Conservation (phyloP, 495 filamentous ascomycete genomes). For the Lichenothelia convexa region DNA sequence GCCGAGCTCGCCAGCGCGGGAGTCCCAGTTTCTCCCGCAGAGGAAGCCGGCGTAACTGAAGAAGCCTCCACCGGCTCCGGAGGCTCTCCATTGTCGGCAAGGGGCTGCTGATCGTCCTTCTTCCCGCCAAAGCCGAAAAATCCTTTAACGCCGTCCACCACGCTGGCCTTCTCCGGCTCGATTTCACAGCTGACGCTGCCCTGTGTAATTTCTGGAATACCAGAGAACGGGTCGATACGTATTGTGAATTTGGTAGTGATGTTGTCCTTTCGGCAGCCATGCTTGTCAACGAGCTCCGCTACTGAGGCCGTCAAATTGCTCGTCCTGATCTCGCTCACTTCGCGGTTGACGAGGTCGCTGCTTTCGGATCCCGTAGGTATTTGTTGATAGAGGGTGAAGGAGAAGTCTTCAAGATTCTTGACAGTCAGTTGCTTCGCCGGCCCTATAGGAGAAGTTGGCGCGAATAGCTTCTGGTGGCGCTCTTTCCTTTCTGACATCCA, state of each 20-base stretch:
- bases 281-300: constrained; percentile 49
- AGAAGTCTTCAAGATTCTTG: constrained; percentile 68
- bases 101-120: constrained; percentile 60
- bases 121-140: constrained; percentile 84
- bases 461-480: constrained; percentile 59
- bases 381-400: constrained; percentile 63
- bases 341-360: constrained; percentile 27
- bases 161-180: constrained; percentile 57
- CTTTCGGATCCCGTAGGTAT: constrained; percentile 24
- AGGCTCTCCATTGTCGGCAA: constrained; percentile 41
- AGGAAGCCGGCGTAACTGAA: constrained; percentile 7
- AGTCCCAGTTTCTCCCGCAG: constrained; percentile 32
- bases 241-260: constrained; percentile 65
- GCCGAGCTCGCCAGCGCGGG: constrained; percentile 26
- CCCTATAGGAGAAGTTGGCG: constrained; percentile 54
- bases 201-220: constrained; percentile 62
- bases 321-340: constrained; percentile 41
- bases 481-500: constrained; percentile 42
- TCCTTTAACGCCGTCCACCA: constrained; percentile 85
- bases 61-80: constrained; percentile 24
- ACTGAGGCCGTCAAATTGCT: constrained; percentile 74
- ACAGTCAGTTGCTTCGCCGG: constrained; percentile 75
- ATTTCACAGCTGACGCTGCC: constrained; percentile 73
- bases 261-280: constrained; percentile 56
- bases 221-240: constrained; percentile 50